These are phyloP conservation scores for Daldinia concentrica DNA, from an alignment of 495 filamentous ascomycete species.

Conservation along the genomic window DNA sequence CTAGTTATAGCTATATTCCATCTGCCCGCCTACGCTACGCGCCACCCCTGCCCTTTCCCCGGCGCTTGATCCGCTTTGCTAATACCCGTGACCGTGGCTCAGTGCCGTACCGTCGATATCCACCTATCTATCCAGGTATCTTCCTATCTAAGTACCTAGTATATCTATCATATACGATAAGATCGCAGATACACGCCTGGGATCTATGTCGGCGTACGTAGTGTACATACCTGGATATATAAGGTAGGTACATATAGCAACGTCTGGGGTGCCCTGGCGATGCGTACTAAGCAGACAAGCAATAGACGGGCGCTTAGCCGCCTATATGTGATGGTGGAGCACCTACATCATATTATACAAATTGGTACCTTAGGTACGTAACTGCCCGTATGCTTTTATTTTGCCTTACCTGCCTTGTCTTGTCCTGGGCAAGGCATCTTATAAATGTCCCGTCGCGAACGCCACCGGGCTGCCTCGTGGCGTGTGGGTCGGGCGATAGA, in stretches of 20 bases:
- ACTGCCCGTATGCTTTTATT: too few species aligned
- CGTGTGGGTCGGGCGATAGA: constrained; percentile 10
- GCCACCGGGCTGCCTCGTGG: constrained; percentile 7
- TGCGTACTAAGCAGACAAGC: too few species aligned
- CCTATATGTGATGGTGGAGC: not conserved
- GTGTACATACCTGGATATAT: not conserved
- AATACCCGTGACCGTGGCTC: not conserved
- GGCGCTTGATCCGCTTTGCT: not conserved
- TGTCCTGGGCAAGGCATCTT: constrained; percentile 1
- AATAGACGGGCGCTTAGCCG: constrained; percentile 1
- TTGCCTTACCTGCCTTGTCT: not conserved
- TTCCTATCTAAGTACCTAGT: not conserved
- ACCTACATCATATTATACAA: constrained; percentile 3
- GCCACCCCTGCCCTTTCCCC: constrained; percentile 1
- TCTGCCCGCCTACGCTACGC: too few species aligned
- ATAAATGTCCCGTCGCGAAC: constrained; percentile 11
- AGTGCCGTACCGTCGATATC: not conserved
- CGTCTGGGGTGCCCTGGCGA: too few species aligned
- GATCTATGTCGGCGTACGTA: not conserved
- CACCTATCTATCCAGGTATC: not conserved
- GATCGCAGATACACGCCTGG: not conserved
- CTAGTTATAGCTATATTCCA: not conserved
- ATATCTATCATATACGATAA: not conserved
- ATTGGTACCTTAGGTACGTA: too few species aligned
- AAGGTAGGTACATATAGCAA: too few species aligned